Evolutionary conservation across 768 basidiomycete genomes (phyloP), one percentile per base, ranked within the genome.

Genomic region (Dacryopinax primogenitus): DNA sequence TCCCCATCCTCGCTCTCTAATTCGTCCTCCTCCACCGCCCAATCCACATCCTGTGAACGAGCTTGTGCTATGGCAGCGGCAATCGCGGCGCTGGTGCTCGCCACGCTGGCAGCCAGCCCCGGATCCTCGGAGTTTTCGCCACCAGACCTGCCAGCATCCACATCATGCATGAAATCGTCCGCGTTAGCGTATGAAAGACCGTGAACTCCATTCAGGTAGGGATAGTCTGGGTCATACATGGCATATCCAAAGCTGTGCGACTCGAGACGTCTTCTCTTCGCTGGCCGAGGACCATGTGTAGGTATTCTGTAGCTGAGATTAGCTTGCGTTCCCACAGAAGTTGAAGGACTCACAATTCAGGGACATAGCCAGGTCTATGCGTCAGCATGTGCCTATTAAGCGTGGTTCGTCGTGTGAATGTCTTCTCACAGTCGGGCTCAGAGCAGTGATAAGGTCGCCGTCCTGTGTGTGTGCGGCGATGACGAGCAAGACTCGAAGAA

Each of bases 361-460:
- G 87, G 69, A 86, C 86, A 88, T 88, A 92, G 68, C 78, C 79
- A 47, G 90, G 87, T 74, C 91, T 88, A 73, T 92, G 90, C 30
- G 86, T 88, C 66, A 85, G 83, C 89, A 92, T 91, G 74, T 92
- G 91, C 33, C 86, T 83, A 3, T 87, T 91, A 64, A 93, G 75
- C 26, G 90, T 91, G 64, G 90, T 90, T 66, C 89, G 81, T 65
- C 91, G 83, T 23, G 89, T 91, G 75, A 92, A 92, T 1, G 88
- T 89, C 79, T 92, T 92, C 70, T 88, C 86, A 74, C 88, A 90
- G 66, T 83, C 81, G 2, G 86, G 82, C 68, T 88, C 85, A 73
- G 90, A 88, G 72, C 90, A 92, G 72, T 86, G 89, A 74, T 90
- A 92, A 33, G 88, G 88, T 63, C 89, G 83, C 74, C 88, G 92